Percentiles rank a stretch among this genome's conserved stretches.
Evolutionary conservation across 2,329 filamentous ascomycete genomes (phyloP).

Genomic region (Curvularia sp.): DNA sequence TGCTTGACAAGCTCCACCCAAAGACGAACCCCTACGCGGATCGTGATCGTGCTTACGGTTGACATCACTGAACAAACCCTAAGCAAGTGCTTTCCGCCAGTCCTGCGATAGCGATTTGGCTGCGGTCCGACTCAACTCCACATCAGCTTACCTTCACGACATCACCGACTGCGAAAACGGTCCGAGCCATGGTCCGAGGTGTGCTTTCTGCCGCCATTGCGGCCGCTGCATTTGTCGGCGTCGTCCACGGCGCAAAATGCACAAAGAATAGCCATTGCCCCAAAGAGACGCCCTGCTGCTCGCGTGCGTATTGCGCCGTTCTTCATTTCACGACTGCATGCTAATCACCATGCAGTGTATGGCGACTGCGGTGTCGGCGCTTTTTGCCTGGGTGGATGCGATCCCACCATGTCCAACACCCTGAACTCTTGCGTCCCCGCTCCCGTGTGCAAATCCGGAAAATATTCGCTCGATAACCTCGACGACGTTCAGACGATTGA

Average conservation of each 20-base stretch:
- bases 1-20: background rate
- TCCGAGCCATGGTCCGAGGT: constrained; percentile 41
- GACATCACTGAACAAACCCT: background rate
- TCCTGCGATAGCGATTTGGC: constrained; percentile 7
- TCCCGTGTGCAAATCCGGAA: constrained; percentile 78
- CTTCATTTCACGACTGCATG: constrained; percentile 7
- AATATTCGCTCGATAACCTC: constrained; percentile 75
- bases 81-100: constrained; percentile 10
- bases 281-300: constrained; percentile 57
- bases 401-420: constrained; percentile 81
- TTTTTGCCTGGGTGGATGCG: constrained; percentile 95
- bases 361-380: constrained; percentile 91
- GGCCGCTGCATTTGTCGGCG: constrained; percentile 35
- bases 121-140: constrained; percentile 32
- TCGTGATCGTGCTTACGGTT: constrained; percentile 4
- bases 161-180: constrained; percentile 26
- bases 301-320: constrained; percentile 39
- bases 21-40: constrained; percentile 8
- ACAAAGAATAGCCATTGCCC: constrained; percentile 68
- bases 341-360: constrained; percentile 69
- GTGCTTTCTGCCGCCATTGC: constrained; percentile 39
- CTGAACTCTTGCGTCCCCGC: constrained; percentile 85
- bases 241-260: constrained; percentile 49
- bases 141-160: constrained; percentile 43
- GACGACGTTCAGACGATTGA: constrained; percentile 73